Base-by-base conservation (phyloP, 1,139 yeast genomes). In the Candida albicans region DNA sequence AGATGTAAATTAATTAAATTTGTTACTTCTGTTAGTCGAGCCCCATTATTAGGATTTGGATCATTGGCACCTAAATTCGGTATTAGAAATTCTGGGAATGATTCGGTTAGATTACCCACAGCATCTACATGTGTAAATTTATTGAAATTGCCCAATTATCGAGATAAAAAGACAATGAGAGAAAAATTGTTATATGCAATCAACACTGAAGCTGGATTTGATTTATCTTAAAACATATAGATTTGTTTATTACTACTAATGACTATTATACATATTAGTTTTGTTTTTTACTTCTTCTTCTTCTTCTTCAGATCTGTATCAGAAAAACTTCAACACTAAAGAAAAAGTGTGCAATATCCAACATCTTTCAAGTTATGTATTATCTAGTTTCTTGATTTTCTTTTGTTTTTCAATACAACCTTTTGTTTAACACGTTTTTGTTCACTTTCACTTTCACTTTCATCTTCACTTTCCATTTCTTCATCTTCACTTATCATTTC, bases 121-220 rank as follows among this genome's bases (percentile, higher is more conserved):
- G 87, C 98, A 0, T 82, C 96, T 0, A 93, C 99, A 0, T 93
- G 99, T 70, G 89, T 90, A 25, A 95, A 93, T 59, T 64, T 93
- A 47, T 69, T 93, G 48, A 90, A 87, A 57, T 64, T 95, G 35
- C 99, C 99, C 0, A 86, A 88, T 58, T 93, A 93, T 61, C 66
- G 68, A 50, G 70, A 85, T 55, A 87, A 83, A 58, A 64, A 70
- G 37, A 41, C 76, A 2, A 65, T 93, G 40, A 73, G 75, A 45
- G 65, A 75, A 42, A 91, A 90, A 59, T 64, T 93, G 41, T 60
- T 88, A 29, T 87, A 86, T 59, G 82, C 96, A 0, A 89, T 93
- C 40, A 79, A 81, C 46, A 75, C 90, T 0, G 89, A 82, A 9
- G 90, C 96, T 0, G 87, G 97, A 2, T 91, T 91, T 63, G 97